Evolutionary conservation across 257 asterid genomes (phyloP).

Genomic region (Solanum pennellii): DNA sequence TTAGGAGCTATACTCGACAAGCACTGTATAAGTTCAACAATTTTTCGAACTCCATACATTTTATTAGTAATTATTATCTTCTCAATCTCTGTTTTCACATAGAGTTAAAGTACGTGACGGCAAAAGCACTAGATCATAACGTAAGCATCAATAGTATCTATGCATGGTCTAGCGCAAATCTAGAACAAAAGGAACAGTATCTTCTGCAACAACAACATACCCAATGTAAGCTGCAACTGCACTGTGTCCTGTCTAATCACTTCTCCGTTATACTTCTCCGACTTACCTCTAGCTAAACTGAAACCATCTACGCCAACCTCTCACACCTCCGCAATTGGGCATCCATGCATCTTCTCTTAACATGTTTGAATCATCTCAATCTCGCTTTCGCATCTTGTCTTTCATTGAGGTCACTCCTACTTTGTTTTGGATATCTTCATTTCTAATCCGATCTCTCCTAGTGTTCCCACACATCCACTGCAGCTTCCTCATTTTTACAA

Average conservation of each 20-base stretch:
- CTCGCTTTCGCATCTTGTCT: not conserved
- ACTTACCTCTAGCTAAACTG: not conserved
- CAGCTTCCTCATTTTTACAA: not conserved
- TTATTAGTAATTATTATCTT: not conserved
- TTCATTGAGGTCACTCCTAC: not conserved
- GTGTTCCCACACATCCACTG: not conserved
- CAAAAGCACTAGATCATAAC: not conserved
- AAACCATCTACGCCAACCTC: not conserved
- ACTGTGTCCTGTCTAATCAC: not conserved
- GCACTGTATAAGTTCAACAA: not conserved
- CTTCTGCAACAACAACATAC: too few species aligned
- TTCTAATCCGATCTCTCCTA: not conserved
- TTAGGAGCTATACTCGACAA: not conserved
- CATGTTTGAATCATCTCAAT: not conserved
- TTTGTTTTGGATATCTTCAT: not conserved
- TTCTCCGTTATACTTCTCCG: not conserved
- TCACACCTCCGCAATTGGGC: not conserved
- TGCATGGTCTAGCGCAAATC: not conserved
- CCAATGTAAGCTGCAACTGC: not conserved
- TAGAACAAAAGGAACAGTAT: not conserved
- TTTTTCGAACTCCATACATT: not conserved
- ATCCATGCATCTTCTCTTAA: not conserved
- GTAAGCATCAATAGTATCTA: not conserved
- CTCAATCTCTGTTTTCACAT: not conserved
- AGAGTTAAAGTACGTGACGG: not conserved